Evolutionary conservation across 768 basidiomycete species (phyloP).

Genomic region (Grammothele lineata): DNA sequence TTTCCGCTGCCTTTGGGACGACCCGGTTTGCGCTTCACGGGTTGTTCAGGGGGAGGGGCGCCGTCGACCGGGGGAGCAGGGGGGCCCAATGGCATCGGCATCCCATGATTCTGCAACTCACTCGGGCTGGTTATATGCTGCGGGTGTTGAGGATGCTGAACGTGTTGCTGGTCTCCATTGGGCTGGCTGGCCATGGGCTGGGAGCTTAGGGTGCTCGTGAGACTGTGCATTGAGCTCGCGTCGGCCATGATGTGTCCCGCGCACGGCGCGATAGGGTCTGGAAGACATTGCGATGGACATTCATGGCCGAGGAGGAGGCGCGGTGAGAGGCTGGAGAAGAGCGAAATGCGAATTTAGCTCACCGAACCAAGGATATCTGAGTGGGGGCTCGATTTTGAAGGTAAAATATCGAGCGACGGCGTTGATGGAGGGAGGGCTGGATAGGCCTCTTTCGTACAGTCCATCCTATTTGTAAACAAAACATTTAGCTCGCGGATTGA

Average conservation of each 20-base stretch:
- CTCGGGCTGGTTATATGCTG: conserved; percentile 8
- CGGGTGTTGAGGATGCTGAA: conserved; percentile 3
- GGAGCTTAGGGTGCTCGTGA: conserved; percentile 17
- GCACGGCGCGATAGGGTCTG: background rate
- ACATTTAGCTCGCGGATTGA: background rate
- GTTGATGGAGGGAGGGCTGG: conserved; percentile 13
- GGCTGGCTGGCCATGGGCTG: conserved; percentile 13
- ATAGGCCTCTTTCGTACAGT: conserved; percentile 2
- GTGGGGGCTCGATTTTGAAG: conserved; percentile 10
- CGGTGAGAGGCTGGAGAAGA: background rate
- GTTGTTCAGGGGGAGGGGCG: conserved; percentile 22
- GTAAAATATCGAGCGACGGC: conserved; percentile 15
- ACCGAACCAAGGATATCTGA: conserved; percentile 9
- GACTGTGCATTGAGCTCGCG: conserved; percentile 15
- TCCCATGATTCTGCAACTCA: conserved; percentile 7
- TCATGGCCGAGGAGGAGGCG: background rate
- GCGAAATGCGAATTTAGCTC: conserved; percentile 14
- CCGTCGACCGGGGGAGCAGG: conserved; percentile 9
- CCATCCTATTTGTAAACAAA: conserved; percentile 13
- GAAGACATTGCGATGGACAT: conserved; percentile 1
- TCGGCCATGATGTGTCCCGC: conserved; percentile 13
- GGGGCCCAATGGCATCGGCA: conserved; percentile 8
- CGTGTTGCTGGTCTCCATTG: conserved; percentile 9
- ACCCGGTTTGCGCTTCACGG: conserved; percentile 65
- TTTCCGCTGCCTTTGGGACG: conserved; percentile 79